A percentile compares a stretch with the other conserved stretches of the same genome.
Conservation (phyloP, 345 rosid genomes). For the Trapa bicornis region DNA sequence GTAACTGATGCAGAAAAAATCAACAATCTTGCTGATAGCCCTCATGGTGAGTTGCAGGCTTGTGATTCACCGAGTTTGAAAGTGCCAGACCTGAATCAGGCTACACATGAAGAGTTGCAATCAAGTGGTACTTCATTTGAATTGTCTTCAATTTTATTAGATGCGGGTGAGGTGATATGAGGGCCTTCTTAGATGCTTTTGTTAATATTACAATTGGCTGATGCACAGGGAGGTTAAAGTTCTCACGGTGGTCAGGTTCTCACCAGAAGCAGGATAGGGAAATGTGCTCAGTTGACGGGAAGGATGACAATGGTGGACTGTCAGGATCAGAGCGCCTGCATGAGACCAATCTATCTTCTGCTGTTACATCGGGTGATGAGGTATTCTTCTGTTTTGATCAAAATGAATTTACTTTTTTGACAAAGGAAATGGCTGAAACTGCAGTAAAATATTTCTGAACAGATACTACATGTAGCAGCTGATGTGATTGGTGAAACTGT, state of each 20-base stretch:
- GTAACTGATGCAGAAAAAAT: slow-evolving; percentile 53
- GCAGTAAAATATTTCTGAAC: slow-evolving; percentile 27
- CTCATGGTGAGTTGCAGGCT: slow-evolving; percentile 25
- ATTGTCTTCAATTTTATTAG: background rate
- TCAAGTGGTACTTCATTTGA: slow-evolving; percentile 25
- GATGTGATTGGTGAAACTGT: slow-evolving; percentile 28
- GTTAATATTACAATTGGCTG: background rate
- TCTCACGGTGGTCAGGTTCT: slow-evolving; percentile 28
- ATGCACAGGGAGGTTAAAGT: slow-evolving; percentile 21
- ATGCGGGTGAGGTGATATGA: background rate
- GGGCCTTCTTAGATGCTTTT: background rate
- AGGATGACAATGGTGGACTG: slow-evolving; percentile 18
- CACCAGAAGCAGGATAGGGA: slow-evolving; percentile 31
- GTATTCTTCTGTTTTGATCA: slow-evolving; percentile 8
- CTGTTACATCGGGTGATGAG: slow-evolving; percentile 10
- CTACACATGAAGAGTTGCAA: slow-evolving; percentile 22
- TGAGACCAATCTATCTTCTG: too few species aligned
- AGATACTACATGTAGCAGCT: slow-evolving; percentile 58
- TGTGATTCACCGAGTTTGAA: slow-evolving; percentile 24
- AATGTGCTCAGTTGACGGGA: slow-evolving; percentile 21
- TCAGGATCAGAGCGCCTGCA: slow-evolving; percentile 23
- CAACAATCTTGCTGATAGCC: slow-evolving; percentile 21
- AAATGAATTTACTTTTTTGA: background rate
- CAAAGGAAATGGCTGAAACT: background rate
- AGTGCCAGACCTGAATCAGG: slow-evolving; percentile 22